Evolutionary conservation across 2,329 filamentous ascomycete genomes (phyloP), one percentile per base, ranked within the genome.

Genomic region (Helotiales sp.): DNA sequence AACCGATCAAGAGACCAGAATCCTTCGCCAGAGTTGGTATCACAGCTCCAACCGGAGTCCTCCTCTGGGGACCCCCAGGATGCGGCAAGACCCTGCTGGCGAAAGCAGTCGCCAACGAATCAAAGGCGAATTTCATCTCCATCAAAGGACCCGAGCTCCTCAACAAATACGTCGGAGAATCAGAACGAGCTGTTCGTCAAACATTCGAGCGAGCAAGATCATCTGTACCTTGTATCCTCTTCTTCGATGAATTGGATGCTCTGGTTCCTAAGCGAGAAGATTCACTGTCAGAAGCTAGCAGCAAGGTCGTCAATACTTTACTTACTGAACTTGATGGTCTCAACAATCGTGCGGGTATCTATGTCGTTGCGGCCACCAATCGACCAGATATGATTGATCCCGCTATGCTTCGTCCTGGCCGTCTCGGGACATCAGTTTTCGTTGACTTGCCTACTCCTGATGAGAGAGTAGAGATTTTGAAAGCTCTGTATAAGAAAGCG

Each of bases 81-180:
- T 99, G 95, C 73, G 95, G 95, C 67, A 99, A 99, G 74, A 99
- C 95, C 0, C 82, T 99, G 1, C 85, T 99, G 1, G 95, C 95
- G 17, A 97, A 98, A 75, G 95, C 95, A 3, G 92, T 97, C 4
- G 95, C 95, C 55, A 96, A 96, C 72, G 92, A 96, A 72, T 93
- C 90, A 7, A 91, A 93, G 72, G 95, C 95, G 48, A 98, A 96
- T 74, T 99, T 99, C 78, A 99, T 99, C 74, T 92, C 91, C 52
- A 91, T 99, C 75, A 97, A 97, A 74, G 95, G 95, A 0, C 95
- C 95, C 0, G 95, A 99, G 72, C 80, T 99, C 9, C 82, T 99
- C 46, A 98, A 98, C 79, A 99, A 98, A 75, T 99, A 93, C 71
- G 93, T 99, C 9, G 95, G 95, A 65, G 95, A 99, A 74, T 96